These are phyloP conservation scores for Phytophthora sp. DNA, from an alignment of 352 stramenopile genomes.

Conservation along the genomic window DNA sequence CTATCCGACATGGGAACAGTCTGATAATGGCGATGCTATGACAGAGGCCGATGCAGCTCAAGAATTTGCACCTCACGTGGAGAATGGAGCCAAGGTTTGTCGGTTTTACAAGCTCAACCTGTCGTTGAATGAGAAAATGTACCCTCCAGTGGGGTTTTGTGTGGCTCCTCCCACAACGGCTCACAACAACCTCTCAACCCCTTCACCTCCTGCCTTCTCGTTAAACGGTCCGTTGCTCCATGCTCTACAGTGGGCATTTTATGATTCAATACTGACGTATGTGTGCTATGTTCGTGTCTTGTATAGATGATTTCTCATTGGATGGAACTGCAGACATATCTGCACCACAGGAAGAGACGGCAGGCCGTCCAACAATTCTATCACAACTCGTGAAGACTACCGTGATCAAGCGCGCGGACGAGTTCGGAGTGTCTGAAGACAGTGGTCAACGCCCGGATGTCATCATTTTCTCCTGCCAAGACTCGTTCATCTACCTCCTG, in stretches of 20 bases:
- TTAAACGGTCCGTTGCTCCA: conserved; percentile 39
- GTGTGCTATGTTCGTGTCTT: conserved; percentile 6
- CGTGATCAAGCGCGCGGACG: conserved; percentile 77
- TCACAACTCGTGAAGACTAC: conserved; percentile 77
- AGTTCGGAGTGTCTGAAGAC: conserved; percentile 48
- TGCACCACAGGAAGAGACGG: conserved; percentile 24
- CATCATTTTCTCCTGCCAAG: conserved; percentile 92
- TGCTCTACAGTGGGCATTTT: background rate
- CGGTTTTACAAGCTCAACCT: conserved; percentile 80
- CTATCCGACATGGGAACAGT: conserved; percentile 69
- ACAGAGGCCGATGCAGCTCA: conserved; percentile 22
- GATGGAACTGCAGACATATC: conserved; percentile 31
- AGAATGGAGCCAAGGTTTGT: conserved; percentile 70
- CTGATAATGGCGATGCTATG: conserved; percentile 20
- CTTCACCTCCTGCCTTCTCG: conserved; percentile 36
- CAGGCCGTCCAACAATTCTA: conserved; percentile 53
- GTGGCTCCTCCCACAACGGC: conserved; percentile 31
- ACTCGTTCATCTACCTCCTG: conserved; percentile 95
- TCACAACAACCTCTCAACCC: conserved; percentile 28
- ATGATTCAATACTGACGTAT: conserved; percentile 10
- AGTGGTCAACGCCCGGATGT: conserved; percentile 57
- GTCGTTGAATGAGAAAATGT: conserved; percentile 81
- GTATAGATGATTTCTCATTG: conserved; percentile 52
- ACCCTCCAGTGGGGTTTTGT: conserved; percentile 77
- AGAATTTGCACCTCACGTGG: conserved; percentile 35